Conservation (phyloP, 805 yeast species). For the Teunomyces tritomae region DNA sequence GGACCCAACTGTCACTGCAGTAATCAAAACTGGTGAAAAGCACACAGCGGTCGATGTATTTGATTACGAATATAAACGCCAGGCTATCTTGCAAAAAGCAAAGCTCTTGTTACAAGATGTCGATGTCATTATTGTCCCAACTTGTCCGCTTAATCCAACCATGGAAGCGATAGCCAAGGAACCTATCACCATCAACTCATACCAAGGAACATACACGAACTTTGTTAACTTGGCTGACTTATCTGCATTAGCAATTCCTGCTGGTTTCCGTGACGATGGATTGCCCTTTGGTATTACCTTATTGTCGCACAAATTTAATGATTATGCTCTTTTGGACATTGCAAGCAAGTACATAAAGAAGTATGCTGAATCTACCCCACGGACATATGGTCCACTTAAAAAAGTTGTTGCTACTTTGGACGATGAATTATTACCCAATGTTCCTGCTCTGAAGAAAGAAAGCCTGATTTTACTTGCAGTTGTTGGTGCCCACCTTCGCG, state of each 20-base stretch:
- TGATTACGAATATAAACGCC: conserved; percentile 83
- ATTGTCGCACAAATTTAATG: conserved; percentile 78
- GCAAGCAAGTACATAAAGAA: conserved; percentile 67
- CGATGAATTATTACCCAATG: conserved; percentile 45
- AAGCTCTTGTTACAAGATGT: conserved; percentile 50
- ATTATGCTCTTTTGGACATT: conserved; percentile 81
- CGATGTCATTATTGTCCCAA: conserved; percentile 85
- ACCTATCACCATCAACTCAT: conserved; percentile 80
- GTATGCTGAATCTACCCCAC: conserved; percentile 41
- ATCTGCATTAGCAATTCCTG: conserved; percentile 89
- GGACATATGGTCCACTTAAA: conserved; percentile 57
- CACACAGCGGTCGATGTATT: conserved; percentile 82
- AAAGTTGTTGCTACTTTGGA: conserved; percentile 30
- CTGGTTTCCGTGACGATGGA: conserved; percentile 80
- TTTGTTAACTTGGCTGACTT: conserved; percentile 92
- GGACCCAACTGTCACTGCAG: conserved; percentile 79
- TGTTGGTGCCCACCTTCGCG: conserved; percentile 92
- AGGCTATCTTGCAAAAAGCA: conserved; percentile 69
- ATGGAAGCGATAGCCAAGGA: conserved; percentile 68
- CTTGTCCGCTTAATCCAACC: conserved; percentile 90
- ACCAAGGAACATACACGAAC: conserved; percentile 98
- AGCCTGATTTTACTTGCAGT: conserved; percentile 73
- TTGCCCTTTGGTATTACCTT: conserved; percentile 89
- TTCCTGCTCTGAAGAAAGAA: conserved; percentile 45
- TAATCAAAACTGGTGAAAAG: conserved; percentile 75